Evolutionary conservation across 2,329 filamentous ascomycete genomes (phyloP), one percentile per base, ranked within the genome.

Genomic region (Emydomyces testavorans): DNA sequence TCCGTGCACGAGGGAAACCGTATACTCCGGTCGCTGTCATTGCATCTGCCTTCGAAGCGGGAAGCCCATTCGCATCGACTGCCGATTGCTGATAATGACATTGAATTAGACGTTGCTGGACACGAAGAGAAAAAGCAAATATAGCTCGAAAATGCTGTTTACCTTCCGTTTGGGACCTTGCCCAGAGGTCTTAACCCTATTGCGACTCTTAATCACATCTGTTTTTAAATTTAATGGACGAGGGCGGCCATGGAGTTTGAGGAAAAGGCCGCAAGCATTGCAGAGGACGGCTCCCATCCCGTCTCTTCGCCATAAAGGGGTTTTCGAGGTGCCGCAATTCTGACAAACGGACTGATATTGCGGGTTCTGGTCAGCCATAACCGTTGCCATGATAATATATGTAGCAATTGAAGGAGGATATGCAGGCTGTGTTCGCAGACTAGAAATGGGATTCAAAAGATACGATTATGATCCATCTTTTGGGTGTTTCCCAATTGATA

Each of bases 151-250:
- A n/a, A 31, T 3, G 18, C 10, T 24, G 11, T 6, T 61, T 71
- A 87, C 86, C 81, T 93, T 94, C 68, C 88, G 89, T 60, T 86
- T 84, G 39, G 82, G 80, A 53, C 85, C 78, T 59, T 89, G 77
- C 2, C 73, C 85, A 6, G 84, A 79, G 46, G 88, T 92, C 75
- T 96, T 96, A 58, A 96, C 90, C 55, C 92, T 82, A 70, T 98
- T 98, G 61, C 92, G 87, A 72, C 89, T 95, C 75, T 98, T 98
- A 72, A 98, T 98, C 57, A 96, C 90, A 73, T 98, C 92, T 41
- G 92, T 96, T 76, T 98, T 98, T 59, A 98, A 77, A 58, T 86
- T 94, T 65, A 94, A 95, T 57, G 92, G 92, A 49, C 92, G 82
- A 52, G 92, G 80, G 21, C 89, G 84, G 54, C 89, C 89, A 65